Percentiles rank a stretch among this genome's conserved stretches.
These are phyloP conservation scores for Cinnamomum micranthum DNA, from an alignment of 164 flowering plant genomes.

Conservation along the genomic window DNA sequence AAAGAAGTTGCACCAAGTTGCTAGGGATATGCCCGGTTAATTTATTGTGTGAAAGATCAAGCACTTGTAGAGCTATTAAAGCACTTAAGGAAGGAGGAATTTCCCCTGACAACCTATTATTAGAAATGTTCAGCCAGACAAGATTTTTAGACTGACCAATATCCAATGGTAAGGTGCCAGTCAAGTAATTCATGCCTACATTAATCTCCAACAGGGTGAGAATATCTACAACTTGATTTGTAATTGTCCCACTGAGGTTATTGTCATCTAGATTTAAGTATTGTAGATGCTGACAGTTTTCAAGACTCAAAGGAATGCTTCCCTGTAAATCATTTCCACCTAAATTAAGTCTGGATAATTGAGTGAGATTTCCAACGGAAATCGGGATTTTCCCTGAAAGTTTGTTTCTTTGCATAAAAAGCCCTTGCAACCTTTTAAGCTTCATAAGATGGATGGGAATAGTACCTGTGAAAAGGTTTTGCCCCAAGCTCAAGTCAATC, in stretches of 20 bases:
- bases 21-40: conserved; percentile 17
- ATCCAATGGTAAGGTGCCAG: conserved; percentile 17
- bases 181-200: conserved; percentile 13
- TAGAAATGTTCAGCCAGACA: conserved; percentile 11
- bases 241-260: conserved; percentile 20
- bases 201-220: conserved; percentile 1
- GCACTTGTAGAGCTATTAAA: conserved; percentile 4
- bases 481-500: conserved; percentile 18
- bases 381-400: conserved; percentile 28
- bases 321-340: conserved; percentile 20
- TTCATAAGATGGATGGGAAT: conserved; percentile 24
- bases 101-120: conserved; percentile 22
- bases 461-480: conserved; percentile 17
- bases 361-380: conserved; percentile 26
- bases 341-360: conserved; percentile 13
- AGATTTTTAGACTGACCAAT: conserved; percentile 16
- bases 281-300: conserved; percentile 15
- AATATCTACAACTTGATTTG: conserved; percentile 16
- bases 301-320: conserved; percentile 22
- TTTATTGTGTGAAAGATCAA: conserved; percentile 28
- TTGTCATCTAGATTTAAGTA: conserved; percentile 1
- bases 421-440: conserved; percentile 16
- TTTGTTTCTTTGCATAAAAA: conserved; percentile 4
- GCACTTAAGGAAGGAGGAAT: conserved; percentile 24
- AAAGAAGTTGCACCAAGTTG: conserved; percentile 7